These are phyloP conservation scores for Termitomyces sp. DNA, from an alignment of 1,284 basidiomycete genomes.

Conservation along the genomic window DNA sequence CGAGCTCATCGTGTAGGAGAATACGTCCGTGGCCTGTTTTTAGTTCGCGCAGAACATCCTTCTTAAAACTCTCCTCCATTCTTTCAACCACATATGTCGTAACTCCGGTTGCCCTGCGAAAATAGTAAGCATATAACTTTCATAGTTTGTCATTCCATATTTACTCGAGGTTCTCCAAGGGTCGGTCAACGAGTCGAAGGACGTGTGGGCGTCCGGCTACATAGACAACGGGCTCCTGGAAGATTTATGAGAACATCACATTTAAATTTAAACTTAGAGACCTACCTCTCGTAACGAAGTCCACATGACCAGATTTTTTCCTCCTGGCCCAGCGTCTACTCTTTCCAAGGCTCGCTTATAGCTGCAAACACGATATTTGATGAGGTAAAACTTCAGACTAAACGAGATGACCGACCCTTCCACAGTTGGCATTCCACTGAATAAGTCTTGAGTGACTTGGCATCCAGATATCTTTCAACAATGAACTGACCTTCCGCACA, in stretches of 20 bases:
- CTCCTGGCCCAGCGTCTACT: slow-evolving; percentile 75
- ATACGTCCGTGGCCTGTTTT: slow-evolving; percentile 74
- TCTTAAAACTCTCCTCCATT: slow-evolving; percentile 90
- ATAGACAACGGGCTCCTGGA: slow-evolving; percentile 90
- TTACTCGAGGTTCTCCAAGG: slow-evolving; percentile 90
- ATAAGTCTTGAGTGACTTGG: slow-evolving; percentile 13
- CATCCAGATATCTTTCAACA: background rate
- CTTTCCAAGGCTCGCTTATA: slow-evolving; percentile 78
- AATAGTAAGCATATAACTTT: slow-evolving; percentile 1
- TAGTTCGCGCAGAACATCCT: slow-evolving; percentile 84
- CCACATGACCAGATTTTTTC: slow-evolving; percentile 77
- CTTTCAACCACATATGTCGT: slow-evolving; percentile 88
- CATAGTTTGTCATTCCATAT: slow-evolving; percentile 22
- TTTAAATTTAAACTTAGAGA: background rate
- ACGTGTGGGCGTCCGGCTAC: slow-evolving; percentile 90
- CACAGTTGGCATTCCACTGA: slow-evolving; percentile 83
- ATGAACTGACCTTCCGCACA: slow-evolving; percentile 72
- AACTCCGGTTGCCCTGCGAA: slow-evolving; percentile 84
- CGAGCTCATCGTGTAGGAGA: slow-evolving; percentile 92
- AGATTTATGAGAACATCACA: background rate
- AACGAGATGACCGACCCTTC: slow-evolving; percentile 61
- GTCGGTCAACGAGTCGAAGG: slow-evolving; percentile 84
- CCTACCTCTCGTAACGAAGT: slow-evolving; percentile 83
- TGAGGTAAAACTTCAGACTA: background rate
- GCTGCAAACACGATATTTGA: slow-evolving; percentile 34